phyloP scores from a whole-genome alignment of 371 early-diverging fungal genomes.

The Encephalitozoon intestinalis region DNA sequence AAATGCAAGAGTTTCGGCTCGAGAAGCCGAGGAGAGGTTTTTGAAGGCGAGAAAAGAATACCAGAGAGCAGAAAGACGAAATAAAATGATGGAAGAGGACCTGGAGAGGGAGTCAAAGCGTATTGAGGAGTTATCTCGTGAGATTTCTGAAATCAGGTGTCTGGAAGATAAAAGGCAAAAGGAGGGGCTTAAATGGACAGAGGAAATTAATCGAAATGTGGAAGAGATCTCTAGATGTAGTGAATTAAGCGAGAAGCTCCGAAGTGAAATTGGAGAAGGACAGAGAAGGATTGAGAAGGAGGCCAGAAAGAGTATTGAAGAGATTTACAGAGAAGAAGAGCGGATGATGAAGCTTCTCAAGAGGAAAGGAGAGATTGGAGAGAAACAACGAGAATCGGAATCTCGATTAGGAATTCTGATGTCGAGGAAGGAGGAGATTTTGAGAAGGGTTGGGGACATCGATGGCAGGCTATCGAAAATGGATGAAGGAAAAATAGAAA shows the following conservation, averaged over 20 bases:
- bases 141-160: background rate
- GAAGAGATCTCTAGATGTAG: conserved; percentile 61
- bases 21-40: background rate
- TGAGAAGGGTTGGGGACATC: conserved; percentile 65
- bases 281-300: conserved; percentile 65
- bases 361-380: conserved; percentile 5
- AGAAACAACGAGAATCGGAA: background rate
- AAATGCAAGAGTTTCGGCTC: conserved; percentile 12
- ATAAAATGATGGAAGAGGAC: background rate
- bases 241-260: conserved; percentile 68
- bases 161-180: background rate
- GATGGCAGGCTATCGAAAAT: conserved; percentile 60
- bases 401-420: background rate
- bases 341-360: conserved; percentile 59
- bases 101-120: background rate
- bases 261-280: conserved; percentile 70
- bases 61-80: background rate
- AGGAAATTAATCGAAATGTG: conserved; percentile 63
- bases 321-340: conserved; percentile 48
- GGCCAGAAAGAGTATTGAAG: conserved; percentile 61
- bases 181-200: background rate
- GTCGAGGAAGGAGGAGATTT: background rate
- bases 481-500: conserved; percentile 56
- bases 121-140: background rate
- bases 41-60: background rate